Conservation (phyloP, 1,284 basidiomycete species). For the Vanrija sp. region DNA sequence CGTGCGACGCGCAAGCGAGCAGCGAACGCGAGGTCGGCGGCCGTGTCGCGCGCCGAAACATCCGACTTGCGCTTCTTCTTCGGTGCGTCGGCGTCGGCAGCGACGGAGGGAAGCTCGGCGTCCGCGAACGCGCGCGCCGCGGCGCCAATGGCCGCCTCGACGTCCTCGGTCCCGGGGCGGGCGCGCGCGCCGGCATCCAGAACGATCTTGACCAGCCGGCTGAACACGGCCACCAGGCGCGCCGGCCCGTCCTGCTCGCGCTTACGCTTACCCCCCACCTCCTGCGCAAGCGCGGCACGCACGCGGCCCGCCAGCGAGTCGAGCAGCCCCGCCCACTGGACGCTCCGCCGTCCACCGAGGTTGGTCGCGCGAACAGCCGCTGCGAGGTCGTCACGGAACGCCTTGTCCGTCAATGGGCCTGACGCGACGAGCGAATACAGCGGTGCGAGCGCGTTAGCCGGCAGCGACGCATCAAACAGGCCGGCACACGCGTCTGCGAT, state of each 20-base stretch:
- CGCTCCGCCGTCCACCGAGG: slow-evolving; percentile 14
- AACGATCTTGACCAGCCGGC: slow-evolving; percentile 9
- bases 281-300: not conserved
- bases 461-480: slow-evolving; percentile 19
- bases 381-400: slow-evolving; percentile 8
- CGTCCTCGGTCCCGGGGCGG: slow-evolving; percentile 9
- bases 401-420: slow-evolving; percentile 20
- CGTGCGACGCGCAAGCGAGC: slow-evolving; percentile 15
- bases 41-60: not conserved
- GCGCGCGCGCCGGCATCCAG: slow-evolving; percentile 15
- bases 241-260: slow-evolving; percentile 2
- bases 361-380: slow-evolving; percentile 9
- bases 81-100: not conserved
- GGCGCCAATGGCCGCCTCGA: slow-evolving; percentile 9
- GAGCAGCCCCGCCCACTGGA: slow-evolving; percentile 13
- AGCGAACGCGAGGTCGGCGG: slow-evolving; percentile 6
- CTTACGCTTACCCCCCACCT: slow-evolving; percentile 13
- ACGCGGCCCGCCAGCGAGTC: slow-evolving; percentile 5
- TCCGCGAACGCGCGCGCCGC: slow-evolving; percentile 7
- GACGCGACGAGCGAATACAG: slow-evolving; percentile 25
- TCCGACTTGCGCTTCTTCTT: slow-evolving; percentile 15
- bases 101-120: too few species aligned
- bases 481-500: slow-evolving; percentile 18
- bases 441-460: slow-evolving; percentile 18
- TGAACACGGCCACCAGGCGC: slow-evolving; percentile 9